Base-by-base conservation (phyloP, 169 alveolate genomes). In the Plasmodium gaboni region DNA sequence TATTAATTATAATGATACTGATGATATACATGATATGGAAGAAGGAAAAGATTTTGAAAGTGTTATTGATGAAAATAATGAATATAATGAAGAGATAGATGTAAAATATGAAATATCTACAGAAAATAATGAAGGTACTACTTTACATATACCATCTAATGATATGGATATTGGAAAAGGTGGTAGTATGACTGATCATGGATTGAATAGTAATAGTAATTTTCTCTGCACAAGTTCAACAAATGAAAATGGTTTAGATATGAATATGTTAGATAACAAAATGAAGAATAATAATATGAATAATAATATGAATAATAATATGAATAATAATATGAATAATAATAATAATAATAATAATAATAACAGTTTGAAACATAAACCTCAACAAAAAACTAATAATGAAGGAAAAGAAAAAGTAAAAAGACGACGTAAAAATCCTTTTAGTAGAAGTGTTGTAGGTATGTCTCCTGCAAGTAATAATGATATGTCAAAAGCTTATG, bases 401-500 rank as follows among this genome's bases (percentile, higher is more conserved):
- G 74, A 76, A n/a, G 68, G 32, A 13, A 74, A 74, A 42, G 74
- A 64, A 8, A 76, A 59, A 24, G 61, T 57, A 0, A 73, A 60
- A 68, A 76, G 70, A 22, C 13, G 76, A 50, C 63, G 68, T 42
- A 76, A 60, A 63, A 50, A 38, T 22, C 51, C 13, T 4, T 74
- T 44, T n/a, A 76, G 15, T 32, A 53, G 24, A 48, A 76, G 42
- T 61, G 44, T 24, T 44, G 64, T 22, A 0, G 88, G 63, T 15
- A 60, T 22, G 63, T 26, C 6, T 10, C 59, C 13, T 7, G 7
- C 73, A 12, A 38, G 24, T 17, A 55, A 55, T 13, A 22, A 55
- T 55, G 64, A 55, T 17, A 55, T 55, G 7, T 15, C 22, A 55
- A 55, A 55, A 13, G 64, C 22, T 12, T 50, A 76, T 50, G 89